phyloP scores from a whole-genome alignment of 208 protist genomes.

The Angomonas deanei region DNA sequence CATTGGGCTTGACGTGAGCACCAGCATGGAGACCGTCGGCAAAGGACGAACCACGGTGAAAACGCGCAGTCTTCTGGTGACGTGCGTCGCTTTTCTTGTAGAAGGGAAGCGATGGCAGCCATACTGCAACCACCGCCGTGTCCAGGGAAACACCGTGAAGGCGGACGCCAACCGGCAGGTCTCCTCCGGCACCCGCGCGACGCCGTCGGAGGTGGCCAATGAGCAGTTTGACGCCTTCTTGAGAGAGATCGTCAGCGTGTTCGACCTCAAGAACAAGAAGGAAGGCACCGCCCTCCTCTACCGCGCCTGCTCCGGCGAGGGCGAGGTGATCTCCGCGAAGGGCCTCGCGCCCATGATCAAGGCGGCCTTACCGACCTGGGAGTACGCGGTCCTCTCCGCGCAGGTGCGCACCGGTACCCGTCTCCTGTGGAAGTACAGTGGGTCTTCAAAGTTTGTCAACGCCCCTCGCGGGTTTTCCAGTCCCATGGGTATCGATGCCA shows the following conservation, averaged over 20 bases:
- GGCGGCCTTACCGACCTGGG: slow-evolving; percentile 22
- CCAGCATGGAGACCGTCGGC: slow-evolving; percentile 7
- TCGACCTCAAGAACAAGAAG: slow-evolving; percentile 18
- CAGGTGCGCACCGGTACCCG: slow-evolving; percentile 46
- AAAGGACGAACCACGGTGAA: slow-evolving; percentile 10
- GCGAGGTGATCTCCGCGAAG: slow-evolving; percentile 27
- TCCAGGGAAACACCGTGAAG: slow-evolving; percentile 18
- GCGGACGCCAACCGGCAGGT: background rate
- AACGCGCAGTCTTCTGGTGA: slow-evolving; percentile 24
- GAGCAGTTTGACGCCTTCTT: slow-evolving; percentile 33
- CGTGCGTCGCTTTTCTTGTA: slow-evolving; percentile 45
- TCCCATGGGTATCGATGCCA: slow-evolving; percentile 20
- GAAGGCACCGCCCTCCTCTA: slow-evolving; percentile 31
- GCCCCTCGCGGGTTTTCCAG: slow-evolving; percentile 42
- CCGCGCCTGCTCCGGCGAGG: slow-evolving; percentile 40
- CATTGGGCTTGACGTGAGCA: slow-evolving; percentile 34
- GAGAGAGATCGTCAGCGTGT: slow-evolving; percentile 22
- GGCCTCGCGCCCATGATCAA: slow-evolving; percentile 19
- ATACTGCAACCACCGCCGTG: slow-evolving; percentile 55
- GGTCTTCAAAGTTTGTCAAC: slow-evolving; percentile 20
- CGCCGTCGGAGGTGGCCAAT: slow-evolving; percentile 37
- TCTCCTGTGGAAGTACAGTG: slow-evolving; percentile 15
- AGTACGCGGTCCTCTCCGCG: slow-evolving; percentile 34
- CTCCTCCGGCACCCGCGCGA: slow-evolving; percentile 4
- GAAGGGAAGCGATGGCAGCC: slow-evolving; percentile 26